Evolutionary conservation across 768 basidiomycete genomes (phyloP), one percentile per base, ranked within the genome.

Genomic region (Leccinum longicurvipes): DNA sequence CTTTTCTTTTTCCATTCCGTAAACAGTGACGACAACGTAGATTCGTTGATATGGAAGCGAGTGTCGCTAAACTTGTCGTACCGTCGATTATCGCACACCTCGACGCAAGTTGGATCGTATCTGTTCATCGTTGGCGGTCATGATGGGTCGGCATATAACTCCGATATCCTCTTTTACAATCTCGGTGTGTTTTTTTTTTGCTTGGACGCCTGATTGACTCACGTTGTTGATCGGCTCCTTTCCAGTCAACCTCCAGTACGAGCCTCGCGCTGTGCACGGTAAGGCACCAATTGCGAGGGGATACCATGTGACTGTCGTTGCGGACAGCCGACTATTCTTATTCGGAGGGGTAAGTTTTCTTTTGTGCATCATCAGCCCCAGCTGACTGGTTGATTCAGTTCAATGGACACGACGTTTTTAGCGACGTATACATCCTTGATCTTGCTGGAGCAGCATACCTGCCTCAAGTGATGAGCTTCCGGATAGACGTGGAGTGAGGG

Each of bases 51-150:
- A 2, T 71, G 70, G 70, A 71, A 61, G 17, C 63, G 55, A 2
- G 62, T 71, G 28, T 65, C 67, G 48, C 49, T 61, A 36, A 55
- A 56, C 15, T 11, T 65, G 9, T 57, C 63, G 1, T 64, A 87
- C 63, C 82, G 84, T 58, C 82, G 91, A 10, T 77, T 95, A 42
- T 87, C 89, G 25, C 95, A 98, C 63, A 89, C 87, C 11, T 81
- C 93, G 14, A 93, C 93, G 0, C 91, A 89, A 69, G 89, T 98
- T 15, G 93, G 95, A 28, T 93, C 91, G 1, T 95, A 92, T 67
- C 81, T 98, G 1, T 94, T 95, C 73, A 79, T 96, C 52, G 77
- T 87, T 44, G 94, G 93, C 0, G 95, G 95, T 3, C 93, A 96
- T 72, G 88, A 95, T 60, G 89, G 91, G 5, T 71, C 73, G 11